These are phyloP conservation scores for Oryza punctata DNA, from an alignment of 176 grass and related monocot genomes.

Conservation along the genomic window DNA sequence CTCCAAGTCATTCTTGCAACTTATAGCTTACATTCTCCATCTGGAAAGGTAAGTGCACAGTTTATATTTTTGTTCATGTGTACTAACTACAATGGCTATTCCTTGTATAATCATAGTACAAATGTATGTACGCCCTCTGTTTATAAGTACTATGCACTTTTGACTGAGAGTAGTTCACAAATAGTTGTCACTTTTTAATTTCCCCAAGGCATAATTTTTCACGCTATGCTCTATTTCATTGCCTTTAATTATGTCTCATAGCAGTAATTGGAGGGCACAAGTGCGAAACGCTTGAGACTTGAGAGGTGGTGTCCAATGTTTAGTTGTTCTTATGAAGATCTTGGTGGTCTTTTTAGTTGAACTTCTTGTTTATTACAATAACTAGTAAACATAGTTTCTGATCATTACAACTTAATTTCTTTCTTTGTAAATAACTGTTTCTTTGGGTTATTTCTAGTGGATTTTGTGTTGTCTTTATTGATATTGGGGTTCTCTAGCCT, in stretches of 20 bases:
- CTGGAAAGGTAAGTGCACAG: conserved; percentile 75
- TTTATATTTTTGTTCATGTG: conserved; percentile 27
- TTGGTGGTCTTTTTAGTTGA: conserved; percentile 21
- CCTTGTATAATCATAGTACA: conserved; percentile 4
- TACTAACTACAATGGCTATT: conserved; percentile 23
- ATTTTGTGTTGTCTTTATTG: background rate
- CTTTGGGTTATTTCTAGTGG: conserved; percentile 20
- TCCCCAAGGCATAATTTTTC: conserved; percentile 14
- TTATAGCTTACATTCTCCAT: conserved; percentile 81
- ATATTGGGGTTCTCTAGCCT: background rate
- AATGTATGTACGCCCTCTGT: background rate
- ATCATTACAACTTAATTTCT: conserved; percentile 3
- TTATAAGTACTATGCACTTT: background rate
- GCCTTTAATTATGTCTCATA: background rate
- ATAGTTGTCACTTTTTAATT: background rate
- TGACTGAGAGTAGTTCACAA: background rate
- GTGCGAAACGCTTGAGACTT: background rate
- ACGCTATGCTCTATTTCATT: background rate
- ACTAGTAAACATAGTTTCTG: conserved; percentile 15
- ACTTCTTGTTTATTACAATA: conserved; percentile 20
- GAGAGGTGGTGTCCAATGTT: background rate
- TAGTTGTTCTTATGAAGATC: conserved; percentile 30
- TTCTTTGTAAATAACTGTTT: background rate
- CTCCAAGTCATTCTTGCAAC: conserved; percentile 49
- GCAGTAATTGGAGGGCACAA: conserved; percentile 19